A percentile compares a stretch with the other conserved stretches of the same genome.
Evolutionary conservation across 2,329 filamentous ascomycete species (phyloP).

Genomic region (Incumbomyces lentus): DNA sequence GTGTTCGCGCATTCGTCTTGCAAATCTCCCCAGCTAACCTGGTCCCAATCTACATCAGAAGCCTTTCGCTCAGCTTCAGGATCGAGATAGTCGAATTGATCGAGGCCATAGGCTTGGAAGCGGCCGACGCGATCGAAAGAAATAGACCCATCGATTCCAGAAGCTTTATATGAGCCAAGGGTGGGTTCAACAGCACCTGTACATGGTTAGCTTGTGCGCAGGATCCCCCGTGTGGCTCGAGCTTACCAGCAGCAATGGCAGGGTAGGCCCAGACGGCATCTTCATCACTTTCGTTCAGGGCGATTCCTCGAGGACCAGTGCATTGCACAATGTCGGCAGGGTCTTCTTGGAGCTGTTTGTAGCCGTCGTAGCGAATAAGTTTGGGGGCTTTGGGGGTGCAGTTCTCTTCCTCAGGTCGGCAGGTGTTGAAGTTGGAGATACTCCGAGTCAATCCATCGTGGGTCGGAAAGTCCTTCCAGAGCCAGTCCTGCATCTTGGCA

Average conservation of each 20-base stretch:
- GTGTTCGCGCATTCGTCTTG: slow-evolving; percentile 55
- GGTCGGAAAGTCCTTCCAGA: slow-evolving; percentile 20
- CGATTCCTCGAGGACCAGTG: slow-evolving; percentile 45
- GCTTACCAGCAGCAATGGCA: slow-evolving; percentile 17
- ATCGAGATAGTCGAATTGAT: slow-evolving; percentile 21
- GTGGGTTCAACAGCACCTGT: slow-evolving; percentile 20
- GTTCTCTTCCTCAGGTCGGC: slow-evolving; percentile 15
- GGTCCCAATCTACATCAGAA: slow-evolving; percentile 43
- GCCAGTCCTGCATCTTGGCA: slow-evolving; percentile 18
- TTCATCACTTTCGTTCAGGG: slow-evolving; percentile 45
- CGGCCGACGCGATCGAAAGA: slow-evolving; percentile 62
- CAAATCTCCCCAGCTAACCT: slow-evolving; percentile 60
- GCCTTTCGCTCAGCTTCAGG: slow-evolving; percentile 23
- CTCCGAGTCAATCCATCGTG: slow-evolving; percentile 20
- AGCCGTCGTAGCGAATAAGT: slow-evolving; percentile 19
- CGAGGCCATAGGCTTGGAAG: slow-evolving; percentile 47
- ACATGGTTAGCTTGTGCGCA: slow-evolving; percentile 7
- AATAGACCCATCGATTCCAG: slow-evolving; percentile 54
- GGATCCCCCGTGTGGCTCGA: background rate
- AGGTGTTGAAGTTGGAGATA: slow-evolving; percentile 15
- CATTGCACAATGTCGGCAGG: slow-evolving; percentile 44
- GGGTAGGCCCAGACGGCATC: slow-evolving; percentile 55
- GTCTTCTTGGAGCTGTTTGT: slow-evolving; percentile 17
- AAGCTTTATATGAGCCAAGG: slow-evolving; percentile 52
- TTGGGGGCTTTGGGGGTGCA: slow-evolving; percentile 18